Percentiles rank a stretch among this genome's conserved stretches.
phyloP scores from a whole-genome alignment of 2,329 filamentous ascomycete genomes.

The Fusarium floridanum region DNA sequence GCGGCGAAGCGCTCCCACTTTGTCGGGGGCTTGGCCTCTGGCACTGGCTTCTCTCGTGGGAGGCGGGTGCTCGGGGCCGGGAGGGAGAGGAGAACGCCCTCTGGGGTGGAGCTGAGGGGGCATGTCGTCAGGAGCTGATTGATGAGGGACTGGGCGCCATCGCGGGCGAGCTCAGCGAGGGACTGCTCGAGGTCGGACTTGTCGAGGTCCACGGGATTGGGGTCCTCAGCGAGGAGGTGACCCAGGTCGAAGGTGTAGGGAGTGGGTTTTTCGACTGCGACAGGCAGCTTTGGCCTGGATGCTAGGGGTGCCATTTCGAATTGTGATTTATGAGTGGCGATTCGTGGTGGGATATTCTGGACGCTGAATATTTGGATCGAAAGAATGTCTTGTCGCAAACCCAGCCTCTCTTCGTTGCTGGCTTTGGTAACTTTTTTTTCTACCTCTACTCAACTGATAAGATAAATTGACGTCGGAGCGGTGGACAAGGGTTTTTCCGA shows the following conservation, averaged over 20 bases:
- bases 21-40: conserved; percentile 83
- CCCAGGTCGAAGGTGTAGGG: conserved; percentile 95
- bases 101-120: conserved; percentile 76
- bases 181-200: conserved; percentile 70
- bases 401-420: conserved; percentile 22
- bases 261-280: conserved; percentile 83
- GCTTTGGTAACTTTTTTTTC: conserved; percentile 42
- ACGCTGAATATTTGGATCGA: background rate
- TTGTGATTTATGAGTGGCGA: background rate
- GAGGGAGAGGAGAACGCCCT: conserved; percentile 83
- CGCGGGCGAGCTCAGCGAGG: conserved; percentile 81
- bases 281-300: conserved; percentile 65
- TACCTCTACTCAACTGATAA: conserved; percentile 42
- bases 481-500: conserved; percentile 44
- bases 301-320: conserved; percentile 51
- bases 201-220: conserved; percentile 80
- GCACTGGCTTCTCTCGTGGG: conserved; percentile 93
- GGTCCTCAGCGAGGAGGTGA: conserved; percentile 86
- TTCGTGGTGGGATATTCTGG: background rate
- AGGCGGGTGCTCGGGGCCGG: conserved; percentile 77
- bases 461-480: conserved; percentile 41
- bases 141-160: conserved; percentile 91
- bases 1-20: conserved; percentile 97
- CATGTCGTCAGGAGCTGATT: conserved; percentile 95
- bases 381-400: conserved; percentile 18